Evolutionary conservation across 2,329 filamentous ascomycete genomes (phyloP).

Genomic region (Fusarium graminum): DNA sequence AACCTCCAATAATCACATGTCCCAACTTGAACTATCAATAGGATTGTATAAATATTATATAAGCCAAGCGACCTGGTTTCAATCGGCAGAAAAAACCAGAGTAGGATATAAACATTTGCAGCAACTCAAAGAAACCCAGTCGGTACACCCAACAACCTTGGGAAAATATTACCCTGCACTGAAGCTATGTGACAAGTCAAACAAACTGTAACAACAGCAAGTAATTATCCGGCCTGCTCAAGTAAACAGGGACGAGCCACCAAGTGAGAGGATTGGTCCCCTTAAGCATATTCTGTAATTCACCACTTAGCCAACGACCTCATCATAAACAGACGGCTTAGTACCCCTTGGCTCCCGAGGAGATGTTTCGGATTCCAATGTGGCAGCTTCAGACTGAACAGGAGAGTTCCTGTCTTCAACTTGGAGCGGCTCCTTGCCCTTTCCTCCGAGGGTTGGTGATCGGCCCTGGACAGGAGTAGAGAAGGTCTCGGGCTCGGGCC

Average conservation of each 20-base stretch:
- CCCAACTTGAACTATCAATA: slow-evolving; percentile 1
- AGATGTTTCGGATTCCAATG: slow-evolving; percentile 23
- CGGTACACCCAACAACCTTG: slow-evolving; percentile 19
- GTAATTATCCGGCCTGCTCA: slow-evolving; percentile 8
- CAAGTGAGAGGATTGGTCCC: background rate
- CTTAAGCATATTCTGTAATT: background rate
- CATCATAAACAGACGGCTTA: slow-evolving; percentile 35
- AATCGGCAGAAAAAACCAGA: slow-evolving; percentile 21
- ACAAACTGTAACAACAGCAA: slow-evolving; percentile 12
- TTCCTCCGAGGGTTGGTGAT: slow-evolving; percentile 47
- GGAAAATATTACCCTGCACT: background rate
- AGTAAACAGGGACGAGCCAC: slow-evolving; percentile 10
- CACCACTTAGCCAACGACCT: slow-evolving; percentile 34
- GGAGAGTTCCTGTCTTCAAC: slow-evolving; percentile 31
- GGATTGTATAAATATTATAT: background rate
- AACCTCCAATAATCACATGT: background rate
- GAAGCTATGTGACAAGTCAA: slow-evolving; percentile 7
- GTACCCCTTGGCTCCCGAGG: slow-evolving; percentile 21
- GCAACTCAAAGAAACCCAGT: slow-evolving; percentile 9
- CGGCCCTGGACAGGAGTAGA: slow-evolving; percentile 42
- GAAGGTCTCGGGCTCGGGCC: slow-evolving; percentile 58
- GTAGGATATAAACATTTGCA: slow-evolving; percentile 34
- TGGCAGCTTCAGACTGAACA: slow-evolving; percentile 28
- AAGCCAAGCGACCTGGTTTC: slow-evolving; percentile 24
- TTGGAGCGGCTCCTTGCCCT: slow-evolving; percentile 44